Conservation (phyloP, 2,329 filamentous ascomycete species). For the Talaromyces sp. region DNA sequence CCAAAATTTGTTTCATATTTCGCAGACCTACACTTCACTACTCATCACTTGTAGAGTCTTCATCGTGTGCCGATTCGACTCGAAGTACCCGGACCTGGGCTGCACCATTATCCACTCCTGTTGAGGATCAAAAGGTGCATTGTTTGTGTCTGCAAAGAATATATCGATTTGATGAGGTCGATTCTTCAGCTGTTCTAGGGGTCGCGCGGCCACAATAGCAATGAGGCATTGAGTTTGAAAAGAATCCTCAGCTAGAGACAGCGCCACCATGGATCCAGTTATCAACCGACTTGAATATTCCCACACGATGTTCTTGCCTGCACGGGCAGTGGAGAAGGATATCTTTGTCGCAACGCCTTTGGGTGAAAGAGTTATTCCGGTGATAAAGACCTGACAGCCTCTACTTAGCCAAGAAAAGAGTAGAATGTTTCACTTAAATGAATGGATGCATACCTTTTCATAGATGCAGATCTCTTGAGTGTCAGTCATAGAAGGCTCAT, state of each 20-base stretch:
- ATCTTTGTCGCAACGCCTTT: conserved; percentile 65
- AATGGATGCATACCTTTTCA: conserved; percentile 54
- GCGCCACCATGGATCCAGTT: conserved; percentile 53
- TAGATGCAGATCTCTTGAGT: conserved; percentile 61
- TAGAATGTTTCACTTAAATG: not conserved
- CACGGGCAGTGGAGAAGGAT: conserved; percentile 65
- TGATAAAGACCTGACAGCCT: conserved; percentile 60
- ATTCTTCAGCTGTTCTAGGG: conserved; percentile 59
- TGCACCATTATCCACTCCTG: conserved; percentile 76
- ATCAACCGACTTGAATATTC: conserved; percentile 58
- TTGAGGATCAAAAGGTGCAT: conserved; percentile 66
- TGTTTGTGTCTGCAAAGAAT: conserved; percentile 60
- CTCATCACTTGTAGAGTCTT: conserved; percentile 65
- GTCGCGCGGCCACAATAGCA: conserved; percentile 69
- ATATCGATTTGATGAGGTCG: conserved; percentile 72
- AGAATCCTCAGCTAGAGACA: conserved; percentile 54
- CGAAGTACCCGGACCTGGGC: conserved; percentile 69
- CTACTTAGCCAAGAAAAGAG: not conserved
- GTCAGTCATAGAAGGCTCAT: conserved; percentile 57
- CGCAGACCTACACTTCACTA: conserved; percentile 46
- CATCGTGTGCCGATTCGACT: conserved; percentile 70
- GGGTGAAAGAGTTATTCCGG: conserved; percentile 61
- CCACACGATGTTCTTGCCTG: conserved; percentile 67
- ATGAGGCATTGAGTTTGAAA: conserved; percentile 66
- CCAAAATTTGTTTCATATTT: conserved; percentile 7